These are phyloP conservation scores for Aureobasidium sp. DNA, from an alignment of 2,329 filamentous ascomycete species.

Conservation along the genomic window DNA sequence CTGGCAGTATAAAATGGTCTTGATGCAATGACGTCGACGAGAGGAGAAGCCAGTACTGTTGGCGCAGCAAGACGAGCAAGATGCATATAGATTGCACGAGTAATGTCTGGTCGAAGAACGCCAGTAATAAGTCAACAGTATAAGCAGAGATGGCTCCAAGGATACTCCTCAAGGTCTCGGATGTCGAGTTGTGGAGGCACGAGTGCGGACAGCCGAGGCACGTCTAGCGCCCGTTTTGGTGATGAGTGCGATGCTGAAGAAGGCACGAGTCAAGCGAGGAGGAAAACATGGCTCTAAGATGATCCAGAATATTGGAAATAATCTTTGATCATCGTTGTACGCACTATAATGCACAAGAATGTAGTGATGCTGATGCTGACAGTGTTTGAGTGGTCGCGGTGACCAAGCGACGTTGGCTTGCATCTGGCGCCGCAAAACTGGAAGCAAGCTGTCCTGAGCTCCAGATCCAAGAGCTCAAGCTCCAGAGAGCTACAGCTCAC, in stretches of 20 bases:
- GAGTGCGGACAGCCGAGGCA: slow-evolving; percentile 10
- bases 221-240: not conserved
- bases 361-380: not conserved
- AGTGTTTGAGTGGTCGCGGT: not conserved
- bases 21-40: not conserved
- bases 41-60: not conserved
- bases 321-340: not conserved
- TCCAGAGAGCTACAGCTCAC: slow-evolving; percentile 7
- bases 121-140: not conserved
- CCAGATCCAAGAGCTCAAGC: slow-evolving; percentile 7
- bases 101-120: not conserved
- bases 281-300: too few species aligned
- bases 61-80: slow-evolving; percentile 3
- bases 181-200: not conserved
- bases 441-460: slow-evolving; percentile 14
- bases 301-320: too few species aligned
- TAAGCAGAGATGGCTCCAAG: not conserved
- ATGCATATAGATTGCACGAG: not conserved
- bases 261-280: not conserved
- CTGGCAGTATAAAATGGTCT: not conserved
- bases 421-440: not conserved
- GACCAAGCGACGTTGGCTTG: not conserved
- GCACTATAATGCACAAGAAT: not conserved
- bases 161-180: not conserved
- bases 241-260: not conserved